Percentiles rank a stretch among this genome's conserved stretches.
Evolutionary conservation across 192 early-diverging fungal species (phyloP).

Genomic region (Coemansia sp.): DNA sequence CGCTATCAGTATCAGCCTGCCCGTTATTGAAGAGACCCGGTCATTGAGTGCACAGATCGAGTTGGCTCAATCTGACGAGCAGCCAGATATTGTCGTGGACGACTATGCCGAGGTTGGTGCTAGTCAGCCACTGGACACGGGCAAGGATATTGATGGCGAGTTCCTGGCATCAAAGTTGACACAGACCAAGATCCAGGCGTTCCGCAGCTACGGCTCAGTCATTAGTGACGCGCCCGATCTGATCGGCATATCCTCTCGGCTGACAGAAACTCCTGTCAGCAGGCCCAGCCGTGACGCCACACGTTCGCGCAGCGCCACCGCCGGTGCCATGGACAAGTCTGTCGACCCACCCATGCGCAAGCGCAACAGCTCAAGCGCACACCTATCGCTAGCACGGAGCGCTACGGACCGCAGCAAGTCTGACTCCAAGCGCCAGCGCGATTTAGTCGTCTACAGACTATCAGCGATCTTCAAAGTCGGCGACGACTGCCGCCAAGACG

Average conservation of each 20-base stretch:
- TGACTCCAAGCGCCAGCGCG: neutral
- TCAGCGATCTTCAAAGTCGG: constrained; percentile 99
- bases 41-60: constrained; percentile 14
- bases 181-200: constrained; percentile 25
- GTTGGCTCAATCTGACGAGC: neutral
- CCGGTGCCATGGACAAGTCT: neutral
- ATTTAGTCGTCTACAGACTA: constrained; percentile 59
- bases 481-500: constrained; percentile 99
- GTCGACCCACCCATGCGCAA: constrained; percentile 3
- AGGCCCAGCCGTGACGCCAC: constrained; percentile 35
- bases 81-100: neutral
- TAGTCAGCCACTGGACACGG: neutral
- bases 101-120: neutral
- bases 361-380: constrained; percentile 1
- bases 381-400: neutral
- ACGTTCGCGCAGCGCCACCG: constrained; percentile 19
- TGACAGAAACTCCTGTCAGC: constrained; percentile 13
- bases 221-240: constrained; percentile 52
- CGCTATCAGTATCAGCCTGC: constrained; percentile 3
- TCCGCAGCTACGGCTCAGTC: constrained; percentile 30
- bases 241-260: constrained; percentile 34
- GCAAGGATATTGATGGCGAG: constrained; percentile 16
- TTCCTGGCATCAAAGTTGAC: constrained; percentile 34
- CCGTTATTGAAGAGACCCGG: constrained; percentile 11
- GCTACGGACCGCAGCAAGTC: constrained; percentile 2